These are phyloP conservation scores for Dactylonectria macrodidyma DNA, from an alignment of 2,329 filamentous ascomycete species.

Conservation along the genomic window DNA sequence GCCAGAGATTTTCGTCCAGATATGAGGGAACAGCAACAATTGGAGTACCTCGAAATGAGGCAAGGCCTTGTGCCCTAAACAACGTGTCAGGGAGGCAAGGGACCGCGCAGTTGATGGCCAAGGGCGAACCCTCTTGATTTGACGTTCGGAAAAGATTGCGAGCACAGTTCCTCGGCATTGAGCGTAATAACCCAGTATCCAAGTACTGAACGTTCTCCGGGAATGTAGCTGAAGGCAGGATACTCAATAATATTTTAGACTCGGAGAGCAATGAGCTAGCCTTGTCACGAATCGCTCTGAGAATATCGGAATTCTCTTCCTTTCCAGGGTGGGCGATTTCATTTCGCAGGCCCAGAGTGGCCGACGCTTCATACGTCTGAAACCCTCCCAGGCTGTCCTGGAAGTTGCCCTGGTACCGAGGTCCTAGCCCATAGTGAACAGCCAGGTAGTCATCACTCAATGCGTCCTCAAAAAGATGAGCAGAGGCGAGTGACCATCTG, in stretches of 20 bases:
- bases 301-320: constrained; percentile 91
- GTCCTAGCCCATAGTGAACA: constrained; percentile 91
- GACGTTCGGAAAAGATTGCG: constrained; percentile 67
- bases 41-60: constrained; percentile 86
- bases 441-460: constrained; percentile 93
- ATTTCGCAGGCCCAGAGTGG: constrained; percentile 90
- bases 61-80: constrained; percentile 84
- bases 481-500: constrained; percentile 90
- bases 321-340: constrained; percentile 91
- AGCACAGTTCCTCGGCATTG: constrained; percentile 80
- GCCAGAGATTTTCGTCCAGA: constrained; percentile 93
- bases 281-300: constrained; percentile 88
- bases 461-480: constrained; percentile 88
- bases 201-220: constrained; percentile 85
- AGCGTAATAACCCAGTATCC: constrained; percentile 82
- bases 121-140: constrained; percentile 72
- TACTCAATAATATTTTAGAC: constrained; percentile 84
- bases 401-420: constrained; percentile 94
- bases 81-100: constrained; percentile 91
- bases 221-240: constrained; percentile 85
- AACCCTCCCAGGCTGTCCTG: constrained; percentile 97
- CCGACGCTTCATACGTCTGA: constrained; percentile 95
- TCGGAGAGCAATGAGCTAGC: constrained; percentile 88
- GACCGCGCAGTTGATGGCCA: constrained; percentile 90
- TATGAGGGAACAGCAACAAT: constrained; percentile 86